These are phyloP conservation scores for Colletotrichum eleusines DNA, from an alignment of 2,329 filamentous ascomycete species.

Conservation along the genomic window DNA sequence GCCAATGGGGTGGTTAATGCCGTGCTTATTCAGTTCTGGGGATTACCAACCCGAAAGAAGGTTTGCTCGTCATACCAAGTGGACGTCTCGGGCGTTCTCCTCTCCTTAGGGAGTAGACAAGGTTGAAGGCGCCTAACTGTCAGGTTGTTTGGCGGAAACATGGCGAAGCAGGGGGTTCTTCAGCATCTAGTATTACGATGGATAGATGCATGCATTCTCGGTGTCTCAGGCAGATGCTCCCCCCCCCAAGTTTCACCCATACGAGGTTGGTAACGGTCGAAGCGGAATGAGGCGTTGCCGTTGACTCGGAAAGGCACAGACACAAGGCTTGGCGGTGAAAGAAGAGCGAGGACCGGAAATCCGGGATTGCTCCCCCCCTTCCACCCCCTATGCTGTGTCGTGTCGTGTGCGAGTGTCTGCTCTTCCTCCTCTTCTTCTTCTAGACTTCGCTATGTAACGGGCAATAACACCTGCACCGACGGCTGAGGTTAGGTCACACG, in stretches of 20 bases:
- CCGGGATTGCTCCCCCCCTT: not conserved
- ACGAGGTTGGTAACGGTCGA: too few species aligned
- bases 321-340: not conserved
- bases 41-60: too few species aligned
- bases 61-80: too few species aligned
- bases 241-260: not conserved
- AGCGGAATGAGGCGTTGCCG: too few species aligned
- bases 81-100: too few species aligned
- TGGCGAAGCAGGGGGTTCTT: slow-evolving; percentile 2
- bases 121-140: not conserved
- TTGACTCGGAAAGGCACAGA: not conserved
- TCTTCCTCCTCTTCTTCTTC: not conserved
- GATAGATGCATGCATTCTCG: slow-evolving; percentile 6
- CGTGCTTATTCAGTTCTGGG: too few species aligned
- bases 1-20: too few species aligned
- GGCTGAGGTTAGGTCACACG: slow-evolving; percentile 6
- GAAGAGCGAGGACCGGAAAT: not conserved
- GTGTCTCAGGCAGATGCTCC: not conserved
- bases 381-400: not conserved
- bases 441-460: not conserved
- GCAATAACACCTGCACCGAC: not conserved
- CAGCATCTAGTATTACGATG: not conserved
- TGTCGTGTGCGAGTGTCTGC: not conserved
- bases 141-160: not conserved
- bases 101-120: too few species aligned